Evolutionary conservation across 768 basidiomycete species (phyloP).

Genomic region (Lyophyllum shimeji): DNA sequence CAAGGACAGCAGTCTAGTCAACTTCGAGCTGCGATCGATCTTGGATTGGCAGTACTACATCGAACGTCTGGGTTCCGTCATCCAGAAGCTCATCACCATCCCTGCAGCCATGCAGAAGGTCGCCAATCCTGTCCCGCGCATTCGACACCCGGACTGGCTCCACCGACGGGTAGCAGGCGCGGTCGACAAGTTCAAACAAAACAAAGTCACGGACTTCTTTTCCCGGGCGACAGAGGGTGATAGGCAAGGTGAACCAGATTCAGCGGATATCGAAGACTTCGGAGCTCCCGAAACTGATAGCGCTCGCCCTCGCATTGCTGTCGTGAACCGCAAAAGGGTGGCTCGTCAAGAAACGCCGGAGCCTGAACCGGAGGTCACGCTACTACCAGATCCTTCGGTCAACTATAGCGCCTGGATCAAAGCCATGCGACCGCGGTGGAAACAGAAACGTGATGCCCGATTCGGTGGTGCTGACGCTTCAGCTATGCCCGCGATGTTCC

Average conservation of each 20-base stretch:
- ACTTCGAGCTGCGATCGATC: slow-evolving; percentile 91
- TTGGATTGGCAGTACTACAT: slow-evolving; percentile 99
- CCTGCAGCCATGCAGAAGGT: slow-evolving; percentile 99
- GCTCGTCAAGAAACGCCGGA: slow-evolving; percentile 44
- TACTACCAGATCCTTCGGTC: slow-evolving; percentile 60
- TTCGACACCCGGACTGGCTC: slow-evolving; percentile 97
- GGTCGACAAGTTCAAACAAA: slow-evolving; percentile 97
- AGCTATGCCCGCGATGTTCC: slow-evolving; percentile 74
- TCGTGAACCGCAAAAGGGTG: slow-evolving; percentile 49
- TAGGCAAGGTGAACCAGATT: slow-evolving; percentile 29
- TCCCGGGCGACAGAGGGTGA: slow-evolving; percentile 35
- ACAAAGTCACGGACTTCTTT: slow-evolving; percentile 97
- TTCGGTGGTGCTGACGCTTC: slow-evolving; percentile 39
- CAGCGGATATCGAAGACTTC: slow-evolving; percentile 65
- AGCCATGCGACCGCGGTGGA: slow-evolving; percentile 80
- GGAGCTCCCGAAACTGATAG: slow-evolving; percentile 24
- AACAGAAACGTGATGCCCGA: slow-evolving; percentile 49
- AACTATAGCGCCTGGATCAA: slow-evolving; percentile 79
- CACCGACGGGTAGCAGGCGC: slow-evolving; percentile 85
- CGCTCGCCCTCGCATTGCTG: slow-evolving; percentile 44
- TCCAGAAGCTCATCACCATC: slow-evolving; percentile 98
- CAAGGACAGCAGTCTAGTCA: slow-evolving; percentile 83
- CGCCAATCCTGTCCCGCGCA: slow-evolving; percentile 91
- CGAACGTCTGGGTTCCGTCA: slow-evolving; percentile 94
- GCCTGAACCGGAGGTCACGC: slow-evolving; percentile 33